Conservation (phyloP, 2,329 filamentous ascomycete genomes). For the Scedosporium minutisporum region DNA sequence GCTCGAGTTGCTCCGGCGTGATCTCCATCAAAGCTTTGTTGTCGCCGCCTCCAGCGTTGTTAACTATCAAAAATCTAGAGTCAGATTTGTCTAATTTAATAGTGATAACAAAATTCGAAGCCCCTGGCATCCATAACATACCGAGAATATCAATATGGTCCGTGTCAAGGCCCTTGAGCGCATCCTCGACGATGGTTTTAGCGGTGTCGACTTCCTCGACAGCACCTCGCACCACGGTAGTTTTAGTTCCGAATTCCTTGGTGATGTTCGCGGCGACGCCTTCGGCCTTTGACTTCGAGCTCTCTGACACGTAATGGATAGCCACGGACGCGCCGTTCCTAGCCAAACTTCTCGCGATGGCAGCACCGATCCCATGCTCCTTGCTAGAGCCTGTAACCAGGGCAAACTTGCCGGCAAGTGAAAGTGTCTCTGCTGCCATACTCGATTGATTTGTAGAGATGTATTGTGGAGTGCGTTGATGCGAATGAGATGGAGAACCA, state of each 20-base stretch:
- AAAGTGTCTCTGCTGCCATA: no score
- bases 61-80: conserved; percentile 13
- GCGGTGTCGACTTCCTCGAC: conserved; percentile 14
- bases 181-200: conserved; percentile 21
- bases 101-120: conserved; percentile 7
- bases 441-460: no score
- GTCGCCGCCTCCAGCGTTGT: conserved; percentile 24
- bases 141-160: conserved; percentile 32
- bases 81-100: no score
- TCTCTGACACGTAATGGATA: conserved; percentile 29
- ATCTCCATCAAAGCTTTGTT: conserved; percentile 14
- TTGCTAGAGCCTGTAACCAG: conserved; percentile 31
- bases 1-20: conserved; percentile 16
- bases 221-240: conserved; percentile 20
- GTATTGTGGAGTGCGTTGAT: no score
- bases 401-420: no score
- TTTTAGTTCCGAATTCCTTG: conserved; percentile 18
- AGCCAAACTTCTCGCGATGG: conserved; percentile 27
- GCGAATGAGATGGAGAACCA: no score
- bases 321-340: conserved; percentile 30
- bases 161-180: conserved; percentile 21
- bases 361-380: conserved; percentile 34
- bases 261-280: conserved; percentile 18
- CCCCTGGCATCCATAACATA: conserved; percentile 12
- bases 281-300: conserved; percentile 18